Evolutionary conservation across 1,284 basidiomycete genomes (phyloP).

Genomic region (Termitomyces sp.): DNA sequence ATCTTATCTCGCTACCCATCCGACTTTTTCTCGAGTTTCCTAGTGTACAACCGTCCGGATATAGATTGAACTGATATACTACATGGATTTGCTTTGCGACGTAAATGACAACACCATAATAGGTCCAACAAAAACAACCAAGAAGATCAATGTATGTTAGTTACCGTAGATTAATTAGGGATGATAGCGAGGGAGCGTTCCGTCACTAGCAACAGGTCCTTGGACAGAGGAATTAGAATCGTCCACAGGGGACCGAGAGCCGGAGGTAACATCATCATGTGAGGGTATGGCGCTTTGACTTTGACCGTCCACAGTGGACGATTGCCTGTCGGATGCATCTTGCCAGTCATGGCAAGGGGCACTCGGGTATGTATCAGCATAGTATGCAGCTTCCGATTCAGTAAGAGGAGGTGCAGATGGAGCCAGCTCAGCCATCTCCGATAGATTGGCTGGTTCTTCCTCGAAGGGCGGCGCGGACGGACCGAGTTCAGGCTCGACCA

Average conservation of each 20-base stretch:
- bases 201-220: conserved; percentile 22
- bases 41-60: background rate
- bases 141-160: conserved; percentile 9
- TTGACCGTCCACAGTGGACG: background rate
- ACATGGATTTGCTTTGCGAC: background rate
- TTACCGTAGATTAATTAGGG: conserved; percentile 18
- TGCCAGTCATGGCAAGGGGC: conserved; percentile 11
- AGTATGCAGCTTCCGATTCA: conserved; percentile 17
- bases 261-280: background rate
- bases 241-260: conserved; percentile 3
- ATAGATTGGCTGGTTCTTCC: conserved; percentile 28
- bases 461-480: conserved; percentile 45
- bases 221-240: conserved; percentile 12
- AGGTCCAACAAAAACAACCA: background rate
- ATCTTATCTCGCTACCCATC: conserved; percentile 18
- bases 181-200: conserved; percentile 25
- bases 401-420: conserved; percentile 28
- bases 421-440: conserved; percentile 22
- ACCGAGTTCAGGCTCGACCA: conserved; percentile 29
- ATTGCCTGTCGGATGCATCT: background rate
- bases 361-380: conserved; percentile 10
- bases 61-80: conserved; percentile 5
- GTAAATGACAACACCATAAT: conserved; percentile 4
- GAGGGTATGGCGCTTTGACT: conserved; percentile 4
- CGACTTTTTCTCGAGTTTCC: background rate